A percentile compares a stretch with the other conserved stretches of the same genome.
Conservation (phyloP, 208 protist genomes). For the Naegleria fowleri region DNA sequence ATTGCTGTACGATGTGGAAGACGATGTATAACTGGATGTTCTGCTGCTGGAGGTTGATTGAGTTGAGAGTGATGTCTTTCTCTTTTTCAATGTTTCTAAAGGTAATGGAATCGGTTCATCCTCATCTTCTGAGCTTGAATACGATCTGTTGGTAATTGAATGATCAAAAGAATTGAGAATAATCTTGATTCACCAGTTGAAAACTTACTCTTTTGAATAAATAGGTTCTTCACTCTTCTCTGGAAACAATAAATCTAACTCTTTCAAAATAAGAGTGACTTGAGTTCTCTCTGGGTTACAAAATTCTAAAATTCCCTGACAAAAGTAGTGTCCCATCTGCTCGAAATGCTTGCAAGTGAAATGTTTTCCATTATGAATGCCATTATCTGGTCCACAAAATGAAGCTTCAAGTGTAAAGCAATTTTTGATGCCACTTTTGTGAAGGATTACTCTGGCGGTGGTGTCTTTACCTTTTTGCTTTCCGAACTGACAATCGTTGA, state of each 20-base stretch:
- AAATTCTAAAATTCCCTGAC: conserved; percentile 39
- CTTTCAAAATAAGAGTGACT: conserved; percentile 21
- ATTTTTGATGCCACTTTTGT: conserved; percentile 33
- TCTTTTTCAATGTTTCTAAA: neutral
- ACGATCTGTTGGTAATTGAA: neutral
- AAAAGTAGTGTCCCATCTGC: conserved; percentile 39
- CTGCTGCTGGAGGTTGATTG: neutral
- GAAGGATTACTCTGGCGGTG: conserved; percentile 39
- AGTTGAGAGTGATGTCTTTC: neutral
- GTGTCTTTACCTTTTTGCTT: conserved; percentile 42
- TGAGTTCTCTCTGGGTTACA: conserved; percentile 36
- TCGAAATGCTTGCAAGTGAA: conserved; percentile 33
- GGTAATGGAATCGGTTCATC: neutral
- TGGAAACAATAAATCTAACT: conserved; percentile 34
- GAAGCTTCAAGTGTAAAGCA: conserved; percentile 48
- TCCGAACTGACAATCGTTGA: conserved; percentile 38
- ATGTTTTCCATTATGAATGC: conserved; percentile 24
- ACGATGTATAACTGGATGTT: neutral
- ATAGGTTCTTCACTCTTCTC: neutral
- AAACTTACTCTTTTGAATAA: neutral
- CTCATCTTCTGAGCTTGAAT: neutral
- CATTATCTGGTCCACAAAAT: conserved; percentile 42
- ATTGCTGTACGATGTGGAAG: neutral
- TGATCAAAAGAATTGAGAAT: neutral
- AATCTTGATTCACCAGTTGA: too few species aligned